Base-by-base conservation (phyloP, 805 yeast genomes). In the Clavispora santaluciae region DNA sequence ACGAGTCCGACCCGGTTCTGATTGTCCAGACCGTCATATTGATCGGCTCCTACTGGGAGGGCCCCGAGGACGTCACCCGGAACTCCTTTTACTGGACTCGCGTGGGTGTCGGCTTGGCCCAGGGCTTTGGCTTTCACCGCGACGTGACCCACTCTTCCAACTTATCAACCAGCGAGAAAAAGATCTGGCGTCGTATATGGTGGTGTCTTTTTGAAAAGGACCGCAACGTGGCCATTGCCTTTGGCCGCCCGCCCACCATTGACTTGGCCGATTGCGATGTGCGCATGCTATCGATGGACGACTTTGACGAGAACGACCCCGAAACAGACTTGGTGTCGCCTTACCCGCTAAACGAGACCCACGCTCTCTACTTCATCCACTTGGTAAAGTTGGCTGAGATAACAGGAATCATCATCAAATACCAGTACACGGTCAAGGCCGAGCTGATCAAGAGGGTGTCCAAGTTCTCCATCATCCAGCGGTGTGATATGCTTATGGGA, bases 131-230 rank as follows among this genome's bases (percentile, higher is more conserved):
- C 1, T 66, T 86, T 49, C 93, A 86, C 57, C 69, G 86, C 47
- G 76, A 70, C 45, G 70, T 76, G 30, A 61, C 66, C 16, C 59
- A 55, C 21, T 60, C 74, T 36, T 59, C 73, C 22, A 58, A 57
- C 13, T 56, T 69, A 16, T 70, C 75, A 36, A 52, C 61, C 20
- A 41, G 59, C 36, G 65, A 68, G 33, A 65, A 64, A 50, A 75
- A 75, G 44, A 56, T 79, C 29, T 79, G 83, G 73, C 73, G 82
- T 49, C 66, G 89, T 33, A 68, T 83, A 11, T 86, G 89, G 87
- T 86, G 95, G 95, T 69, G 79, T 46, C 61, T 86, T 16, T 82
- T 81, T 57, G 76, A 78, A 43, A 79, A 86, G 50, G 95, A 86
- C 59, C 65, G 87, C 18, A 68, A 76, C 30, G 78, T 80, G 8